Percentiles rank a stretch among this genome's conserved stretches.
Evolutionary conservation across 2,329 filamentous ascomycete genomes (phyloP).

Genomic region (Pleomassaria siparia): DNA sequence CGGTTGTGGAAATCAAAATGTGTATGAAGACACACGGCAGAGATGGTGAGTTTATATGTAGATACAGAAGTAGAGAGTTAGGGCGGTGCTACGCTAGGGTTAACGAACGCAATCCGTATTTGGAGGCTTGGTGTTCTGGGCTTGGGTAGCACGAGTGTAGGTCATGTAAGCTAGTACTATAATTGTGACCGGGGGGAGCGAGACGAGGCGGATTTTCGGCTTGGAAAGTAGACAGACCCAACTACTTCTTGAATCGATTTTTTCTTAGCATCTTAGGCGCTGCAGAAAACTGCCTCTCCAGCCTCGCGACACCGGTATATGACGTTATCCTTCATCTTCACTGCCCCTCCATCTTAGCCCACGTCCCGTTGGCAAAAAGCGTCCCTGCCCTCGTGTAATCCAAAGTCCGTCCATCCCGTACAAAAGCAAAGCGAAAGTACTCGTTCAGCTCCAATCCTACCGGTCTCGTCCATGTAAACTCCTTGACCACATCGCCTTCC

Average conservation of each 20-base stretch:
- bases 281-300: no score
- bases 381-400: slow-evolving; percentile 37
- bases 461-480: slow-evolving; percentile 46
- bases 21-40: not conserved
- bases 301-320: no score
- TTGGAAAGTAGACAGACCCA: no score
- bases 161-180: no score
- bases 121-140: no score
- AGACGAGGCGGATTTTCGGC: no score
- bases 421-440: slow-evolving; percentile 40
- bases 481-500: slow-evolving; percentile 12
- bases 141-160: no score
- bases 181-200: no score
- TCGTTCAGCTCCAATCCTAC: slow-evolving; percentile 25
- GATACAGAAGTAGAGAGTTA: not conserved
- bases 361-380: slow-evolving; percentile 30
- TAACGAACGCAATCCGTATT: no score
- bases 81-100: not conserved
- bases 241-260: no score
- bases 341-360: slow-evolving; percentile 11
- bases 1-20: not conserved
- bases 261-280: not conserved
- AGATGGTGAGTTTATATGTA: no score
- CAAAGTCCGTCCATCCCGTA: slow-evolving; percentile 27
- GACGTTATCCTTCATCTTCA: not conserved